A percentile compares a stretch with the other conserved stretches of the same genome.
Conservation (phyloP, 2,329 filamentous ascomycete species). For the Coniochaeta ligniaria region DNA sequence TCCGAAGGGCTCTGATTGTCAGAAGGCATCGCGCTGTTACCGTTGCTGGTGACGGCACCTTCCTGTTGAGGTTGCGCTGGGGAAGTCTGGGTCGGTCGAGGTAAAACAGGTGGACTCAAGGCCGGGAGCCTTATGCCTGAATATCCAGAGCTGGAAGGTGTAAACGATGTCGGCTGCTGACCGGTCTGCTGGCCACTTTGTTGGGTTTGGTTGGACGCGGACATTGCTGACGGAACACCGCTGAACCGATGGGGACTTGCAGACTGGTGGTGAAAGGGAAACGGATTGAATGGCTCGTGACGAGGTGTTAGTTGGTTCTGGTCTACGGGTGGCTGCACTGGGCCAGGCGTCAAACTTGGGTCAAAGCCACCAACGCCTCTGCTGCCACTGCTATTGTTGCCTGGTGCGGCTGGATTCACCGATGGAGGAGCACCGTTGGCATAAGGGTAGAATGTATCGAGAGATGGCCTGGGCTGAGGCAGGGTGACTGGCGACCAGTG, state of each 20-base stretch:
- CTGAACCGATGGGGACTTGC: not conserved
- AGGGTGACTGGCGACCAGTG: not conserved
- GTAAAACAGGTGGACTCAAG: slow-evolving; percentile 4
- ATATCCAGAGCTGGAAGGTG: not conserved
- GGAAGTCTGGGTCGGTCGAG: not conserved
- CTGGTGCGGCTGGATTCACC: not conserved
- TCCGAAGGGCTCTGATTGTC: slow-evolving; percentile 6
- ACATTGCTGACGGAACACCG: not conserved
- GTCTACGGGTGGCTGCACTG: not conserved
- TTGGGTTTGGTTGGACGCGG: not conserved
- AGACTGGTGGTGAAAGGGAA: not conserved
- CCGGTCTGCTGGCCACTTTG: not conserved
- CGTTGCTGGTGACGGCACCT: not conserved
- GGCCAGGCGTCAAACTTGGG: not conserved
- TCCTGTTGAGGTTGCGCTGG: not conserved
- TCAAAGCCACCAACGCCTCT: not conserved
- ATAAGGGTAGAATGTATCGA: not conserved
- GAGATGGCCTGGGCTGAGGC: not conserved
- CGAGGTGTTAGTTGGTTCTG: not conserved
- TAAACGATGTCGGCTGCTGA: not conserved
- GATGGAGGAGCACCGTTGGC: not conserved
- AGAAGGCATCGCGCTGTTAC: slow-evolving; percentile 5
- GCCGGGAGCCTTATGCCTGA: slow-evolving; percentile 9
- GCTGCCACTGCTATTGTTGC: not conserved
- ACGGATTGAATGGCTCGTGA: not conserved